phyloP scores from a whole-genome alignment of 371 early-diverging fungal species.

The Mucor irregularis region DNA sequence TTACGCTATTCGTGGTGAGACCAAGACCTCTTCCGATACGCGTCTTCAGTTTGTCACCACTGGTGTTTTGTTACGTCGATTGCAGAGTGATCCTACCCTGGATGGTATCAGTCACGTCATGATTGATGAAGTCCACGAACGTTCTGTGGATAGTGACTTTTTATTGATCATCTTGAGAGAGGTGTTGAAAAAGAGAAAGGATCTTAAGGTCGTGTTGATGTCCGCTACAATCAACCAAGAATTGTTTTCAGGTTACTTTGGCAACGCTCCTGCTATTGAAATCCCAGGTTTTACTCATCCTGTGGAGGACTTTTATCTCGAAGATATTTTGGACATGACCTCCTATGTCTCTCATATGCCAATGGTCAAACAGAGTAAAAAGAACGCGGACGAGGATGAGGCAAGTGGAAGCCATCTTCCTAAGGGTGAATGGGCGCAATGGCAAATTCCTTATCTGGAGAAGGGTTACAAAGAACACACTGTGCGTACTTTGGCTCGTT shows the following conservation, averaged over 20 bases:
- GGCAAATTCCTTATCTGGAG: constrained; percentile 46
- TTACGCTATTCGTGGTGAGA: constrained; percentile 65
- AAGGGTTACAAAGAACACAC: constrained; percentile 51
- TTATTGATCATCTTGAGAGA: constrained; percentile 59
- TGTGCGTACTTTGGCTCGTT: constrained; percentile 40
- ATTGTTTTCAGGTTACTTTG: constrained; percentile 62
- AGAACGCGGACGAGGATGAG: constrained; percentile 35
- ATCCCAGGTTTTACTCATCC: constrained; percentile 84
- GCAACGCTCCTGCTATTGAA: constrained; percentile 64
- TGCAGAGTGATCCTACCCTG: constrained; percentile 71
- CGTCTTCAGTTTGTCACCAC: constrained; percentile 83
- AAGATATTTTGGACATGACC: constrained; percentile 56
- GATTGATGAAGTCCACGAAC: constrained; percentile 83
- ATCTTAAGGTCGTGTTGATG: constrained; percentile 72
- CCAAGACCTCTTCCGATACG: constrained; percentile 61
- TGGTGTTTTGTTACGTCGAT: constrained; percentile 79
- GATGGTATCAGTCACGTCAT: constrained; percentile 68
- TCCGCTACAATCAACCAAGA: constrained; percentile 78
- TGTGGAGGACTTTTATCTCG: constrained; percentile 69
- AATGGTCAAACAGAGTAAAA: constrained; percentile 30
- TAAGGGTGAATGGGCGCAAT: constrained; percentile 36
- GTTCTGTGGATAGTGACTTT: constrained; percentile 71
- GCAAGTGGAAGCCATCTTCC: constrained; percentile 3
- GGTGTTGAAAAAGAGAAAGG: constrained; percentile 50
- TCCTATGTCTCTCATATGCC: constrained; percentile 46